phyloP scores from a whole-genome alignment of 2,329 filamentous ascomycete genomes.

The Neofusicoccum ribis region DNA sequence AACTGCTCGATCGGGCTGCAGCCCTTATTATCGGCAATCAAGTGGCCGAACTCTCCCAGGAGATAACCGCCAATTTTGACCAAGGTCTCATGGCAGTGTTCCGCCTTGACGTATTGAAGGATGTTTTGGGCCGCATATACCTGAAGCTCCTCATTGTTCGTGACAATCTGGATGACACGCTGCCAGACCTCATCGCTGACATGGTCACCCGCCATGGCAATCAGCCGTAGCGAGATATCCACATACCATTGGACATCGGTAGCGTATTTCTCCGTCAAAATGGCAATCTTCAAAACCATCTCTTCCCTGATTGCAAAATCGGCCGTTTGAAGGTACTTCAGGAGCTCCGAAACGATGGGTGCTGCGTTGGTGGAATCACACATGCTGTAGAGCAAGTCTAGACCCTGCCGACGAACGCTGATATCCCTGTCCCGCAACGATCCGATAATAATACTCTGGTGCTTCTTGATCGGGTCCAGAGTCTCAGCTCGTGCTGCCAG shows the following conservation, averaged over 20 bases:
- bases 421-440: slow-evolving; percentile 95
- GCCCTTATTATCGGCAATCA: slow-evolving; percentile 87
- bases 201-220: slow-evolving; percentile 96
- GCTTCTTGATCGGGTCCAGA: slow-evolving; percentile 94
- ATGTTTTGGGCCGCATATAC: slow-evolving; percentile 95
- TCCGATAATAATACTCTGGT: slow-evolving; percentile 92
- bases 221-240: slow-evolving; percentile 89
- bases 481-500: slow-evolving; percentile 91
- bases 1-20: slow-evolving; percentile 98
- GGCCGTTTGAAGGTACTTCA: slow-evolving; percentile 92
- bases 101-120: slow-evolving; percentile 85
- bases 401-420: slow-evolving; percentile 90
- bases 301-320: slow-evolving; percentile 98
- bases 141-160: slow-evolving; percentile 97
- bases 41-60: slow-evolving; percentile 92
- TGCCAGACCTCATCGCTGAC: slow-evolving; percentile 99
- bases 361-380: slow-evolving; percentile 94
- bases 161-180: slow-evolving; percentile 96
- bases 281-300: slow-evolving; percentile 99
- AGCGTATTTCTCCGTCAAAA: slow-evolving; percentile 96
- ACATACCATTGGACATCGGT: slow-evolving; percentile 99
- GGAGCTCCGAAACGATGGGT: slow-evolving; percentile 86
- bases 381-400: slow-evolving; percentile 99
- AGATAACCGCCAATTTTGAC: slow-evolving; percentile 98
- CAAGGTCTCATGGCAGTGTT: slow-evolving; percentile 93